Base-by-base conservation (phyloP, 495 filamentous ascomycete genomes). In the Hypomontagnella submonticulosa region DNA sequence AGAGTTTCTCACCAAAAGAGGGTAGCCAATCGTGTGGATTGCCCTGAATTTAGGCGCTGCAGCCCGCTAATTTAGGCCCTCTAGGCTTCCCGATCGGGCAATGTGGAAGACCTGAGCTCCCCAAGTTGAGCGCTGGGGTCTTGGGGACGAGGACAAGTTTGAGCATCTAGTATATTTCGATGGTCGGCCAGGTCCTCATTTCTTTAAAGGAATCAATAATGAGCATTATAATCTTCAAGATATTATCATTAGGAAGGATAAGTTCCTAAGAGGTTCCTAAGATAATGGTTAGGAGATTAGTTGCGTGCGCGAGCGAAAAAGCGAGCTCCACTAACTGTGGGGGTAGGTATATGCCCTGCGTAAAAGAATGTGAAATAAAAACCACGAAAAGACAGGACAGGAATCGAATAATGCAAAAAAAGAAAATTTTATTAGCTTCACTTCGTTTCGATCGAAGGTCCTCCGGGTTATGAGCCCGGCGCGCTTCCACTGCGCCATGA, bases 401-500 rank as follows among this genome's bases (percentile, higher is more conserved):
- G 9, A 13, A 8, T 11, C 2, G 36, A 38, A 13, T 4, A 3
- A 36, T 16, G 19, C 18, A 47, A 50, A 33, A 27, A 36, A 41
- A 44, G 54, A 63, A 60, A 48, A 20, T 48, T 27, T 27, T 0
- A 57, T 68, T 77, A 75, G 75, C 77, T 72, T 67, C 66, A 71
- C 76, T 73, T 67, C 57, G 76, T 79, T 79, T 79, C 77, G 75
- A 79, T 78, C 75, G 57, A 66, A 77, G 66, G 76, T 69, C 78
- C 78, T 80, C 76, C 77, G 78, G 73, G 76, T 81, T 80, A 81
- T 76, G 78, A 79, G 76, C 75, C 76, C 79, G 74, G 75, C 76
- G 74, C 72, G 71, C 77, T 79, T 78, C 77, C 76, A 53, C 75
- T 79, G 79, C 75, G 76, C 76, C 73, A 79, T 66, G 70, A 71